Evolutionary conservation across 176 grass and related monocot genomes (phyloP), one percentile per base, ranked within the genome.

Genomic region (Ensete ventricosum): DNA sequence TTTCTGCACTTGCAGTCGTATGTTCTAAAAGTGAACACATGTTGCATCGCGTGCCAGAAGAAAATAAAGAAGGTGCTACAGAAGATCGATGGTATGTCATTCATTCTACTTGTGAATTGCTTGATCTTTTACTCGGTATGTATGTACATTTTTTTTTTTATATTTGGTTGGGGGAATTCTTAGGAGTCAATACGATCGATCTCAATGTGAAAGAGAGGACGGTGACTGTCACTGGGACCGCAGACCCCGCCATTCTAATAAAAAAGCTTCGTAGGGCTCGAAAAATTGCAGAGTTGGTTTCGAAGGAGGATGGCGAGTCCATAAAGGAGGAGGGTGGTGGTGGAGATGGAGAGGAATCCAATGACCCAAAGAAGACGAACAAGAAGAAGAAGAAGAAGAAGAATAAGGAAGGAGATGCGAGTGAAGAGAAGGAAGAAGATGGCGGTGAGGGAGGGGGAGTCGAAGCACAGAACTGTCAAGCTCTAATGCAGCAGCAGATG

Each of bases 261-360:
- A 91, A 91, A 77, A 93, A 91, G 69, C 84, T 99, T 9, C 85
- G 85, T 80, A 99, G 85, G 73, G 88, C 84, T 20, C 90, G 95
- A 48, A 99, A 99, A 78, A 86, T 85, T 1, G 90, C 90, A 1
- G 84, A 85, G 82, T 80, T 85, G 82, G 78, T 87, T 62, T 53
- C 90, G 23, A 94, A 91, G 83, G 77, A 43, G 34, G 5, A 43
- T 43, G 34, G 4, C 34, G 34, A 43, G 34, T 43, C 34, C 34
- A 43, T 6, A 43, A 6, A 43, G 34, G 34, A 43, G 34, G 34
- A 1, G 24, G 29, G 34, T 43, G 4, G 34, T 43, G 34, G 34
- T 43, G 34, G 5, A 6, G 34, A 6, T 43, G 34, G 34, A 43
- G 71, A 73, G 57, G 69, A 80, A 43, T 43, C 34, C 17, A 23